A percentile compares a stretch with the other conserved stretches of the same genome.
Conservation (phyloP, 805 yeast genomes). For the Yarrowia sp. region DNA sequence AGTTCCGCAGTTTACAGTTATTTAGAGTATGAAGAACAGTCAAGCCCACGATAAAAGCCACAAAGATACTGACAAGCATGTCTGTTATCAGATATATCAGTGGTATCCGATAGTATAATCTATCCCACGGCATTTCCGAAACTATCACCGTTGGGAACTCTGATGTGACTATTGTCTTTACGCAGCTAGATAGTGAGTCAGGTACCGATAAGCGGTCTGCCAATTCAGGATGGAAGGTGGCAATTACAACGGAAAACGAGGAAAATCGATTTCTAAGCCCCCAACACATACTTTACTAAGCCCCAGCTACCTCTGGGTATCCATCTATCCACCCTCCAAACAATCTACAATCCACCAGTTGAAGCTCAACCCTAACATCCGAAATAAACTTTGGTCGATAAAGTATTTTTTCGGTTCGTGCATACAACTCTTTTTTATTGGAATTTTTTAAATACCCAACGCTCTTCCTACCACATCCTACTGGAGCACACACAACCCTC, state of each 20-base stretch:
- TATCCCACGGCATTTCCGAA: constrained; percentile 1
- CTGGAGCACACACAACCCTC: constrained; percentile 5
- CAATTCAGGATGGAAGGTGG: neutral
- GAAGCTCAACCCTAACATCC: neutral
- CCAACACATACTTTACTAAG: too few relatives aligned
- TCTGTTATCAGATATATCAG: neutral
- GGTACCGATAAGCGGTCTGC: neutral
- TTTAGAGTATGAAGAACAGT: too few relatives aligned
- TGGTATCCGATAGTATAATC: neutral
- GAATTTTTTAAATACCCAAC: constrained; percentile 12
- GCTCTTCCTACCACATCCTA: neutral
- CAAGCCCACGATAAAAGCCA: too few relatives aligned
- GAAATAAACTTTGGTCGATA: neutral
- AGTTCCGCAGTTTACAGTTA: too few relatives aligned
- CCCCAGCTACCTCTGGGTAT: too few relatives aligned
- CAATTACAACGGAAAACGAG: neutral
- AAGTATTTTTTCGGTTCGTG: constrained; percentile 10
- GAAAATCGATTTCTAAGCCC: too few relatives aligned
- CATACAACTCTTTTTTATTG: neutral
- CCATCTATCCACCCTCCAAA: neutral
- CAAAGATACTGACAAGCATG: too few relatives aligned
- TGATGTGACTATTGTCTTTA: neutral
- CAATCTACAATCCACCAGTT: neutral
- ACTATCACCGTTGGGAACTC: neutral
- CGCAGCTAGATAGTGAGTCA: neutral